A percentile compares a stretch with the other conserved stretches of the same genome.
Evolutionary conservation across 257 asterid genomes (phyloP).

Genomic region (Thymus mandschuricus): DNA sequence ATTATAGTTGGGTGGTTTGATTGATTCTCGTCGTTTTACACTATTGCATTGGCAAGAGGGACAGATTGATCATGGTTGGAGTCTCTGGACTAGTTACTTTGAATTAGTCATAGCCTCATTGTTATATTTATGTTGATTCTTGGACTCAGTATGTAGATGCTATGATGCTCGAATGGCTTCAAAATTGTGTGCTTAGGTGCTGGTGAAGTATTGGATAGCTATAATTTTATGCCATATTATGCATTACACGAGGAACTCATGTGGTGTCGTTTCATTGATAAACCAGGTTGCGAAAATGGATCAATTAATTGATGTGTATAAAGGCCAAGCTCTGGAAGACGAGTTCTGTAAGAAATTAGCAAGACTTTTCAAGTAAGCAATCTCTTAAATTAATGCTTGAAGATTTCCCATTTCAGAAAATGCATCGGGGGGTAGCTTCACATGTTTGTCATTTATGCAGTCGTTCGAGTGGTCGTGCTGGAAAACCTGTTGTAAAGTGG

Average conservation of each 20-base stretch:
- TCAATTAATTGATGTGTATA: conserved; percentile 38
- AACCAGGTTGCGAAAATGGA: conserved; percentile 72
- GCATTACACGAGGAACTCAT: conserved; percentile 1
- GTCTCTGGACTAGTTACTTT: background rate
- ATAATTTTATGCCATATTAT: background rate
- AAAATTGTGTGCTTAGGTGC: background rate
- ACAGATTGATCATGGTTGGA: background rate
- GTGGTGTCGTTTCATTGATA: conserved; percentile 23
- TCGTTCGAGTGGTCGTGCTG: conserved; percentile 83
- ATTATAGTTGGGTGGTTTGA: background rate
- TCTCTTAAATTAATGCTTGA: conserved; percentile 23
- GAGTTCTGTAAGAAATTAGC: conserved; percentile 69
- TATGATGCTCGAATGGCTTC: conserved; percentile 8
- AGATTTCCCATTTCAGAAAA: conserved; percentile 1
- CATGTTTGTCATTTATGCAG: conserved; percentile 45
- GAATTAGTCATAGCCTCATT: background rate
- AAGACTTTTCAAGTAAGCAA: conserved; percentile 59
- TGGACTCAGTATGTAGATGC: background rate
- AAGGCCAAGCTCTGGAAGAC: conserved; percentile 47
- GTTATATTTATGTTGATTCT: background rate
- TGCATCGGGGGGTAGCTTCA: conserved; percentile 12
- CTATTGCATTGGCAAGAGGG: background rate
- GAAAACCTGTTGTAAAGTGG: conserved; percentile 82
- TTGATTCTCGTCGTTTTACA: background rate
- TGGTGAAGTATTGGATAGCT: background rate